Conservation (phyloP, 768 basidiomycete species). For the Boletus pseudopeckii region DNA sequence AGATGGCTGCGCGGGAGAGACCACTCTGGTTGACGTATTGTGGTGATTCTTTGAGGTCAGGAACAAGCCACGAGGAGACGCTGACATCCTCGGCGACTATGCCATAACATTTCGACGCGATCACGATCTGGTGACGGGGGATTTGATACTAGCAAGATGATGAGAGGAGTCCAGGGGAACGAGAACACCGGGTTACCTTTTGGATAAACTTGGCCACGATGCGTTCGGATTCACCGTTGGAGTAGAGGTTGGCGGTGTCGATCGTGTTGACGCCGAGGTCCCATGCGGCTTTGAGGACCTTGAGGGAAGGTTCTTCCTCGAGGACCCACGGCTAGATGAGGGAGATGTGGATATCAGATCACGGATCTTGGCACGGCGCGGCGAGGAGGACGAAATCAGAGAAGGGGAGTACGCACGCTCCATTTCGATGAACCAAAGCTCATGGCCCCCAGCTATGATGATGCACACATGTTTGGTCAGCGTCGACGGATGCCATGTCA, state of each 20-base stretch:
- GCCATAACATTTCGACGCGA: conserved; percentile 28
- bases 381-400: no score
- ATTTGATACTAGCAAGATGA: conserved; percentile 25
- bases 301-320: conserved; percentile 27
- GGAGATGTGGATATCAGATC: not conserved
- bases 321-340: conserved; percentile 23
- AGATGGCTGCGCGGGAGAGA: conserved; percentile 36
- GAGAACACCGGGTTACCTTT: conserved; percentile 19
- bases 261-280: conserved; percentile 39
- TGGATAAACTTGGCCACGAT: conserved; percentile 37
- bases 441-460: conserved; percentile 24
- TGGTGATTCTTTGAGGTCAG: conserved; percentile 1
- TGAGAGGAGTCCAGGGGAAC: no score
- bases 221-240: conserved; percentile 36
- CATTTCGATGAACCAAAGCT: conserved; percentile 2
- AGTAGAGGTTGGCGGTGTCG: conserved; percentile 40
- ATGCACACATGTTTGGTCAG: not conserved
- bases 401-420: not conserved
- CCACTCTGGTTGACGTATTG: conserved; percentile 33
- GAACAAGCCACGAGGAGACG: not conserved
- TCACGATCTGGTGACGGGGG: conserved; percentile 32
- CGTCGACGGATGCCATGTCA: not conserved
- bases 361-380: not conserved
- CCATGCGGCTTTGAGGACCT: conserved; percentile 39
- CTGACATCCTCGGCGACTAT: conserved; percentile 10